Evolutionary conservation across 2,329 filamentous ascomycete genomes (phyloP).

Genomic region (Paracamarosporium sp.): DNA sequence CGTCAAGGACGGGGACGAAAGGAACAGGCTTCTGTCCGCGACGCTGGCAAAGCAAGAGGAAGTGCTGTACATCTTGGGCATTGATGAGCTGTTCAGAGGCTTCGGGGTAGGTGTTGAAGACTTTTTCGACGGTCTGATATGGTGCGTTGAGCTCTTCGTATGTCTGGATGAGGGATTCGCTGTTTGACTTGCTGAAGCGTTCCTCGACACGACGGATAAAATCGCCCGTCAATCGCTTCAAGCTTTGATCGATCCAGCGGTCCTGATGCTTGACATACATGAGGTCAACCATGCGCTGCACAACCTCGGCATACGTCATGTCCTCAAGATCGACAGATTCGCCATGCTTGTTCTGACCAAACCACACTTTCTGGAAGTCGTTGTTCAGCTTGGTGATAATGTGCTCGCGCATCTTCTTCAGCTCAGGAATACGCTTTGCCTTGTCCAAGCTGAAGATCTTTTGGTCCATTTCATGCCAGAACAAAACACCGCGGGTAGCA

Average conservation of each 20-base stretch:
- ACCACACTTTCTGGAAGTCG: conserved; percentile 59
- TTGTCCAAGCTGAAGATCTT: conserved; percentile 98
- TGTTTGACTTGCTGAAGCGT: conserved; percentile 82
- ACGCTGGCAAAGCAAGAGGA: conserved; percentile 89
- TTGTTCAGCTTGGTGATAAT: conserved; percentile 57
- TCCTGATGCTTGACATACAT: conserved; percentile 55
- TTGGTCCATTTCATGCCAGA: conserved; percentile 99
- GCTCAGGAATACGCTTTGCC: conserved; percentile 60
- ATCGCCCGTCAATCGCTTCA: conserved; percentile 83
- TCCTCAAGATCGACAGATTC: conserved; percentile 54
- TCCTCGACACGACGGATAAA: conserved; percentile 98
- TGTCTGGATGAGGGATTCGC: conserved; percentile 84
- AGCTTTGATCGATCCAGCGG: conserved; percentile 66
- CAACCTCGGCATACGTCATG: conserved; percentile 57
- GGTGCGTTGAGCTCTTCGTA: conserved; percentile 88
- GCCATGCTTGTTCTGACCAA: conserved; percentile 52
- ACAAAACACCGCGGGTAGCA: conserved; percentile 90
- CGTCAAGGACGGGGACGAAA: conserved; percentile 93
- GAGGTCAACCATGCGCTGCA: conserved; percentile 54
- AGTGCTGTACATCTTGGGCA: conserved; percentile 97
- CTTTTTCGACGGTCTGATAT: conserved; percentile 76
- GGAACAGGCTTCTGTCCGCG: conserved; percentile 95
- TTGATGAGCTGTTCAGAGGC: conserved; percentile 92
- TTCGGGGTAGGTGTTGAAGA: conserved; percentile 84
- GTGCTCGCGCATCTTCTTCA: conserved; percentile 53